Evolutionary conservation across 2,329 filamentous ascomycete genomes (phyloP).

Genomic region (Zymoseptoria ardabiliae): DNA sequence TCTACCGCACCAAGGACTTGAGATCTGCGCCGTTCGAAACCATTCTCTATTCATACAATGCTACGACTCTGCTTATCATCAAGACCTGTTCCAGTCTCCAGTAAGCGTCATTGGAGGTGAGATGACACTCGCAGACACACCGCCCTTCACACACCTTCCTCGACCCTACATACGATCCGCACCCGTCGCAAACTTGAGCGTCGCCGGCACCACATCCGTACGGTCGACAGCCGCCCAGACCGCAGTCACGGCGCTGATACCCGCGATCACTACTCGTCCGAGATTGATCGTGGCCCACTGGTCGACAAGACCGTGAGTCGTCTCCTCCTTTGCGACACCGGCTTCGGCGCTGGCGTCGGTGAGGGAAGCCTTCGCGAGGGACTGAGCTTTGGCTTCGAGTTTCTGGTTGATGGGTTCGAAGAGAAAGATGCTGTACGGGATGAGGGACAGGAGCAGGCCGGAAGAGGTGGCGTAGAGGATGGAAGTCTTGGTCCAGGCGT

Average conservation of each 20-base stretch:
- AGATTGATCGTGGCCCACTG: conserved; percentile 50
- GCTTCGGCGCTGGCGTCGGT: conserved; percentile 35
- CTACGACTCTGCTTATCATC: background rate
- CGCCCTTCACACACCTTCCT: background rate
- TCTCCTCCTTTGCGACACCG: conserved; percentile 37
- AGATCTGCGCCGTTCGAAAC: background rate
- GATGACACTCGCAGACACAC: background rate
- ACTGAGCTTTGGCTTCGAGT: conserved; percentile 40
- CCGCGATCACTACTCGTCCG: conserved; percentile 30
- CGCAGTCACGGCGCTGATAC: conserved; percentile 17
- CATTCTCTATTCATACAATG: background rate
- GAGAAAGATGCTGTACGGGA: conserved; percentile 47
- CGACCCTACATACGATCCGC: conserved; percentile 17
- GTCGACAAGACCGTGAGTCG: conserved; percentile 47
- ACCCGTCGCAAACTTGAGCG: conserved; percentile 16
- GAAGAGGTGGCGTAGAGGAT: conserved; percentile 44
- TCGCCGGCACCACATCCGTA: conserved; percentile 22
- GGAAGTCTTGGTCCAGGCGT: conserved; percentile 24
- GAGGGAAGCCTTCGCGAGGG: conserved; percentile 32
- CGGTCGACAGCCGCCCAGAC: conserved; percentile 26
- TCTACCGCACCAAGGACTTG: background rate
- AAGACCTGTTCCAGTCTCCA: background rate
- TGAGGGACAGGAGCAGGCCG: conserved; percentile 37
- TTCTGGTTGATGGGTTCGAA: conserved; percentile 44
- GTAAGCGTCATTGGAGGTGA: background rate